A percentile compares a stretch with the other conserved stretches of the same genome.
Conservation (phyloP, 2,329 filamentous ascomycete genomes). For the Aspergillus sp. region DNA sequence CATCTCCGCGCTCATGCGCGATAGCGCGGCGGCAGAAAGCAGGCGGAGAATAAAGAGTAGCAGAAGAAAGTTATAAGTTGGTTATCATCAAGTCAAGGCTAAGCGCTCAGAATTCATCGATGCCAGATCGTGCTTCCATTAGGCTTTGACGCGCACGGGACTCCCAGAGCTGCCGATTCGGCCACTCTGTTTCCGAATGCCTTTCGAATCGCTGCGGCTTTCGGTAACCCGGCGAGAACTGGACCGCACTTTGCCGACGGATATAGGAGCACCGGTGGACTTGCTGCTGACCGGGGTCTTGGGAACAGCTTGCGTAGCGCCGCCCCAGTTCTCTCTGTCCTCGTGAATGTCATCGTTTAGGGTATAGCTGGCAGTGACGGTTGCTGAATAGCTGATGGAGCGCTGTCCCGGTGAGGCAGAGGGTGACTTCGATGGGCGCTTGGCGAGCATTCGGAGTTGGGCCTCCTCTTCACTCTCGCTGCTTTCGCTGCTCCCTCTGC, state of each 20-base stretch:
- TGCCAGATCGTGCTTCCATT: background rate
- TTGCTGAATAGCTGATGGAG: conserved; percentile 73
- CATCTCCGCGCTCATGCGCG: conserved; percentile 13
- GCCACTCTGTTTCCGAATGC: conserved; percentile 48
- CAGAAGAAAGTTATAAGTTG: conserved; percentile 19
- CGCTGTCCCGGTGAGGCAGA: conserved; percentile 62
- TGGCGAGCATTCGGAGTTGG: conserved; percentile 71
- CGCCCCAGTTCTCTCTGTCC: conserved; percentile 68
- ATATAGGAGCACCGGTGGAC: conserved; percentile 51
- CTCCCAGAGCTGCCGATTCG: conserved; percentile 46
- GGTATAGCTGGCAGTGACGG: conserved; percentile 67
- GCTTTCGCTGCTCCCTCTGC: conserved; percentile 59
- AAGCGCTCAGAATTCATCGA: conserved; percentile 5
- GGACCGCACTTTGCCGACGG: conserved; percentile 64
- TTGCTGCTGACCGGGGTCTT: conserved; percentile 59
- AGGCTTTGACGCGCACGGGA: conserved; percentile 29
- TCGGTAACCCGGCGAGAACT: conserved; percentile 49
- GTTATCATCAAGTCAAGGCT: conserved; percentile 10
- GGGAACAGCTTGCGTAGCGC: conserved; percentile 26
- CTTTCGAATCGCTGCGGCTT: conserved; percentile 38
- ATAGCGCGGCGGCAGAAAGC: too few relatives aligned
- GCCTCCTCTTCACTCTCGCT: conserved; percentile 79
- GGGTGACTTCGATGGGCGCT: conserved; percentile 65
- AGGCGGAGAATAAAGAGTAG: conserved; percentile 10
- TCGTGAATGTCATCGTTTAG: conserved; percentile 62